These are phyloP conservation scores for Chaetomium cochliodes DNA, from an alignment of 495 filamentous ascomycete genomes.

Conservation along the genomic window DNA sequence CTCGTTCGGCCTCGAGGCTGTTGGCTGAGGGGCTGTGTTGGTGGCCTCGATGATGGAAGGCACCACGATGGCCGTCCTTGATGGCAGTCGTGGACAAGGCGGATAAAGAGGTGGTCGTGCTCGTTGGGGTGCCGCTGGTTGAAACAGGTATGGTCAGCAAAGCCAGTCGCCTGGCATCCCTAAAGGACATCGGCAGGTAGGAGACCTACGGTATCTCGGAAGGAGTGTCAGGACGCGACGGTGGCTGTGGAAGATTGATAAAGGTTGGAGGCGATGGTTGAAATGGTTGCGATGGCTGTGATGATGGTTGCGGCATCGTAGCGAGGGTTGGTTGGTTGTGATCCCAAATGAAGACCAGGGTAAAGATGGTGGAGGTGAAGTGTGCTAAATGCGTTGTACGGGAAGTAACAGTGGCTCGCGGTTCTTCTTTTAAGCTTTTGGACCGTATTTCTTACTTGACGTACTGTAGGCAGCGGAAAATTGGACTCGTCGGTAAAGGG, in stretches of 20 bases:
- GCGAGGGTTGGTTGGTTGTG: background rate
- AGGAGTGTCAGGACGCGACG: slow-evolving; percentile 82
- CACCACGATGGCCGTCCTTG: slow-evolving; percentile 86
- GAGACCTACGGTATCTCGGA: slow-evolving; percentile 81
- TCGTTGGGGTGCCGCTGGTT: slow-evolving; percentile 83
- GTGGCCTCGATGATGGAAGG: slow-evolving; percentile 52
- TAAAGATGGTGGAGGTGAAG: background rate
- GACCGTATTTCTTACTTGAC: background rate
- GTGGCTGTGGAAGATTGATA: slow-evolving; percentile 82
- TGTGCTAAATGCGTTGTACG: too few species aligned
- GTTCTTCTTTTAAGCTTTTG: too few species aligned
- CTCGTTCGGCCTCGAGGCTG: slow-evolving; percentile 83
- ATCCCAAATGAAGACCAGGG: background rate
- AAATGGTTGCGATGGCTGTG: background rate
- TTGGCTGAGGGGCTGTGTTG: slow-evolving; percentile 61
- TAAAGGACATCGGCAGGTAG: background rate
- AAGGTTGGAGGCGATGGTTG: slow-evolving; percentile 56
- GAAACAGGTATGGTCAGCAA: slow-evolving; percentile 17
- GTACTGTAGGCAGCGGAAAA: too few species aligned
- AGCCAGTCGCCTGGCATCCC: background rate
- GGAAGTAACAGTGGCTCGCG: too few species aligned
- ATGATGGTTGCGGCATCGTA: background rate
- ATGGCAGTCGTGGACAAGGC: slow-evolving; percentile 87
- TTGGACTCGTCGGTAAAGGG: background rate
- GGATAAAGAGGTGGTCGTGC: slow-evolving; percentile 79